A percentile compares a stretch with the other conserved stretches of the same genome.
These are phyloP conservation scores for Drechslerella dactyloides DNA, from an alignment of 2,329 filamentous ascomycete species.

Conservation along the genomic window DNA sequence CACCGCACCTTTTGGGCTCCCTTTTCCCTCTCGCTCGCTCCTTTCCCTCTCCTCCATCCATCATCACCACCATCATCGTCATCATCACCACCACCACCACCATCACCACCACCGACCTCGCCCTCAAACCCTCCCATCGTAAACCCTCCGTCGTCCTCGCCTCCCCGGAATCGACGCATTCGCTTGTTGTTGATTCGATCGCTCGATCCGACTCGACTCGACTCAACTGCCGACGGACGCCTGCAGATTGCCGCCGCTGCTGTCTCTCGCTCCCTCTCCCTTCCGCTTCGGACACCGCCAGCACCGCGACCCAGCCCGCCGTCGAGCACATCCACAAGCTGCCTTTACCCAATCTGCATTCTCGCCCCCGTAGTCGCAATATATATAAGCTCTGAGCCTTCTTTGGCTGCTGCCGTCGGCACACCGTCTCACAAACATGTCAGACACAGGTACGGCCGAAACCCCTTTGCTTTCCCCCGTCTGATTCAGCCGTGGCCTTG, in stretches of 20 bases:
- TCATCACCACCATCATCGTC: not conserved
- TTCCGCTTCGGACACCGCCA: not conserved
- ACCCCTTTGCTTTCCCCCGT: constrained; percentile 1
- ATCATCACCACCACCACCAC: constrained; percentile 13
- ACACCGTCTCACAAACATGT: constrained; percentile 19
- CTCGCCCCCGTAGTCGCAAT: too few species aligned
- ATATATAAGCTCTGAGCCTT: too few species aligned
- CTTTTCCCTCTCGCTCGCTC: constrained; percentile 5
- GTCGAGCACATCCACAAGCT: not conserved
- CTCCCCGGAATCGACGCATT: constrained; percentile 32
- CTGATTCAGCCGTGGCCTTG: not conserved
- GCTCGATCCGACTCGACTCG: not conserved
- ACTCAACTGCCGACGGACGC: constrained; percentile 9
- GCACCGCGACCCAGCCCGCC: not conserved
- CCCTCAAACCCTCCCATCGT: not conserved
- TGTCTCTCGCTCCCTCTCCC: not conserved
- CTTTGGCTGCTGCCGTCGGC: not conserved
- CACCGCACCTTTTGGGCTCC: not conserved
- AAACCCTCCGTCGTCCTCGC: not conserved
- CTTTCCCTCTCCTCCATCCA: not conserved
- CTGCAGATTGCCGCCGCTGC: not conserved
- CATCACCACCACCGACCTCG: constrained; percentile 3
- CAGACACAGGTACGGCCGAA: constrained; percentile 38
- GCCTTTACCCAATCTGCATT: not conserved
- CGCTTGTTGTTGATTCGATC: constrained; percentile 41